Percentiles rank a stretch among this genome's conserved stretches.
These are phyloP conservation scores for Rosa chinensis DNA, from an alignment of 306 rosid species.

Conservation along the genomic window DNA sequence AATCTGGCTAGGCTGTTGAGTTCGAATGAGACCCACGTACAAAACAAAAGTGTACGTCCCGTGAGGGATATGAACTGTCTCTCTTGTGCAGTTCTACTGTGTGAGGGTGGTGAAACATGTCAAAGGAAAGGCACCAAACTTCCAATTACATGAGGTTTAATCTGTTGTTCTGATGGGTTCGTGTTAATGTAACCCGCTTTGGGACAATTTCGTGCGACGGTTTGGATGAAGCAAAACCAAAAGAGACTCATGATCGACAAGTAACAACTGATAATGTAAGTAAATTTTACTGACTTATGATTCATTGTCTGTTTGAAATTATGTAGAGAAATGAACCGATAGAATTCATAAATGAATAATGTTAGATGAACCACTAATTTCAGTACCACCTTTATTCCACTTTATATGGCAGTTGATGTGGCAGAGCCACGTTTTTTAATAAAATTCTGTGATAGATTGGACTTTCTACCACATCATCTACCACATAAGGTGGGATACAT, in stretches of 20 bases:
- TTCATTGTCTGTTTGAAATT: too few species aligned
- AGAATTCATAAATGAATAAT: too few species aligned
- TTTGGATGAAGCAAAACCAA: background rate
- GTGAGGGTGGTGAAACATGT: background rate
- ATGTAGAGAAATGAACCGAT: too few species aligned
- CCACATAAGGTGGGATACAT: too few species aligned
- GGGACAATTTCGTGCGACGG: background rate
- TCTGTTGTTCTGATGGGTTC: background rate
- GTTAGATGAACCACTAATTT: too few species aligned
- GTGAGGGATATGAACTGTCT: background rate
- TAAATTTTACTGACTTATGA: background rate
- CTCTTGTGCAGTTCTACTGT: constrained; percentile 3
- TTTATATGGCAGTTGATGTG: too few species aligned
- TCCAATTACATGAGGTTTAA: background rate
- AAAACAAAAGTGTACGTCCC: background rate
- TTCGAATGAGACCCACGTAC: background rate
- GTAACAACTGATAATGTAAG: background rate
- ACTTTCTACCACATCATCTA: too few species aligned
- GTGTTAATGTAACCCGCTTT: background rate
- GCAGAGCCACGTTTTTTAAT: too few species aligned
- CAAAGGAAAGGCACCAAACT: background rate
- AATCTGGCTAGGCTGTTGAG: background rate
- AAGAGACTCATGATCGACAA: background rate
- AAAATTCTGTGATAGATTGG: too few species aligned
- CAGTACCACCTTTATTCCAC: too few species aligned